Conservation (phyloP, 2,329 filamentous ascomycete species). For the Stachybotrys elegans region DNA sequence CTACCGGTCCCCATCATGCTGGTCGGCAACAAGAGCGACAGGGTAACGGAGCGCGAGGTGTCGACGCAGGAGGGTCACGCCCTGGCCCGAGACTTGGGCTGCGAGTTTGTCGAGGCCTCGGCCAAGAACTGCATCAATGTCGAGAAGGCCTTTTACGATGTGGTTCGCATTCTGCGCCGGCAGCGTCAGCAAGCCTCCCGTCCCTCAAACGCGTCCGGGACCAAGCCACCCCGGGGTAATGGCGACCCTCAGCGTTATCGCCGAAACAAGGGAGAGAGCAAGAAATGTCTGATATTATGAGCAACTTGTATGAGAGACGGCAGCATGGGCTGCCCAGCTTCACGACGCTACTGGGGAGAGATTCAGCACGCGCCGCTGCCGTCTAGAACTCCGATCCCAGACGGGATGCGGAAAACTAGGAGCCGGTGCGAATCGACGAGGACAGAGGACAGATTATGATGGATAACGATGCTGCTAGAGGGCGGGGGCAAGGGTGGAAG, state of each 20-base stretch:
- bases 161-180: conserved; percentile 82
- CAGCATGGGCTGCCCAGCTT: too few species aligned
- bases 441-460: too few species aligned
- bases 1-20: conserved; percentile 91
- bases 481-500: too few species aligned
- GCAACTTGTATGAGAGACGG: too few species aligned
- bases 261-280: conserved; percentile 29
- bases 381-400: too few species aligned
- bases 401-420: too few species aligned
- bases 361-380: too few species aligned
- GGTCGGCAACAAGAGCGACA: conserved; percentile 97
- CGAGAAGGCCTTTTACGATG: conserved; percentile 97
- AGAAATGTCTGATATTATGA: conserved; percentile 36
- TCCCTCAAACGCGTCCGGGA: conserved; percentile 26
- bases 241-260: conserved; percentile 26
- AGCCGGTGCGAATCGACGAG: too few species aligned
- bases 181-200: conserved; percentile 61
- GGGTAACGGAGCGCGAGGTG: conserved; percentile 91
- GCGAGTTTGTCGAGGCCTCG: conserved; percentile 94
- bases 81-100: conserved; percentile 84
- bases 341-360: too few species aligned
- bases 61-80: conserved; percentile 94
- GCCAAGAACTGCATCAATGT: conserved; percentile 98
- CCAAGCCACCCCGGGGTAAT: too few species aligned
- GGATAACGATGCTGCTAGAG: too few species aligned